A percentile compares a stretch with the other conserved stretches of the same genome.
Conservation (phyloP, 2,329 filamentous ascomycete genomes). For the Zelopaecilomyces penicillatus region DNA sequence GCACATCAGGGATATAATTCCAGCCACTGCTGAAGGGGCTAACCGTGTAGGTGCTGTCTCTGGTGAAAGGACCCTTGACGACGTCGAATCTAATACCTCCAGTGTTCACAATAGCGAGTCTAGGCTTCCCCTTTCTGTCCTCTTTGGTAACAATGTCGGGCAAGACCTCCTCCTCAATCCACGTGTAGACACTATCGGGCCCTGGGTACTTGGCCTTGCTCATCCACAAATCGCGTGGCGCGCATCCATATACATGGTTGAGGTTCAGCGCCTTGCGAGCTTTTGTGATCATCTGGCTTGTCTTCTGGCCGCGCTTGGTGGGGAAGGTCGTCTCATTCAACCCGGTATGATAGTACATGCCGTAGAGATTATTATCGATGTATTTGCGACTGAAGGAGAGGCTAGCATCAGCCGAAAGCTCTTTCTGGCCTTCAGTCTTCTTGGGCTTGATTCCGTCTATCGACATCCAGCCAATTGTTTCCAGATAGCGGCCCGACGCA, state of each 20-base stretch:
- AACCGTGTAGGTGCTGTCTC: slow-evolving; percentile 76
- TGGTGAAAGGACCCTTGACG: slow-evolving; percentile 84
- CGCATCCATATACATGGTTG: slow-evolving; percentile 72
- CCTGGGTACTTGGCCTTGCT: slow-evolving; percentile 66
- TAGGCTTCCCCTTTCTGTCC: slow-evolving; percentile 50
- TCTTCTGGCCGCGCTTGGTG: slow-evolving; percentile 65
- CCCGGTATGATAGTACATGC: slow-evolving; percentile 71
- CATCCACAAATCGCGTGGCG: slow-evolving; percentile 74
- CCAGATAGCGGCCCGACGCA: slow-evolving; percentile 85
- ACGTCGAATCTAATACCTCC: slow-evolving; percentile 93
- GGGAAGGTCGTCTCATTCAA: slow-evolving; percentile 65
- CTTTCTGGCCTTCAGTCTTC: slow-evolving; percentile 12
- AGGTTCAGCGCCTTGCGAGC: slow-evolving; percentile 65
- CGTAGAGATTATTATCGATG: slow-evolving; percentile 88
- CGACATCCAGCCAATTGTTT: slow-evolving; percentile 91
- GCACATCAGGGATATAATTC: slow-evolving; percentile 69
- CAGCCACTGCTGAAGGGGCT: slow-evolving; percentile 82
- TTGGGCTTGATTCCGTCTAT: slow-evolving; percentile 53
- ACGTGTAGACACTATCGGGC: slow-evolving; percentile 69
- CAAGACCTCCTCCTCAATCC: slow-evolving; percentile 68
- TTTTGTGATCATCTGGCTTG: slow-evolving; percentile 59
- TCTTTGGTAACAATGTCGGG: slow-evolving; percentile 55
- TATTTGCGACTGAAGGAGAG: slow-evolving; percentile 69
- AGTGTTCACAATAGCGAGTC: slow-evolving; percentile 75
- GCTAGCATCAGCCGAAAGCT: slow-evolving; percentile 23